Evolutionary conservation across 108 stramenopile species (phyloP), one percentile per base, ranked within the genome.

Genomic region (Stephanodiscus triporus): DNA sequence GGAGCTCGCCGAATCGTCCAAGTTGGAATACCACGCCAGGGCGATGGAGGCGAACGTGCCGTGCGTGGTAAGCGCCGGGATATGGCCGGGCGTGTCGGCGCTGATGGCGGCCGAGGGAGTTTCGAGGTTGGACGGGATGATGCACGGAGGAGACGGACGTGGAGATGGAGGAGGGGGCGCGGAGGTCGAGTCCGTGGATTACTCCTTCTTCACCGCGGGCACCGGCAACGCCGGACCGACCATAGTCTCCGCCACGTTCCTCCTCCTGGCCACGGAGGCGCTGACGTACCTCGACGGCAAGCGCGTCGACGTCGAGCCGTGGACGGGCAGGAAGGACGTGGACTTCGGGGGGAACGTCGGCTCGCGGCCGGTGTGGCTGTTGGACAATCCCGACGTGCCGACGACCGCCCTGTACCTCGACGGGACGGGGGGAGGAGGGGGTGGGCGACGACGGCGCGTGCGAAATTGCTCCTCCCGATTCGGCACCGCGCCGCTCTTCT

Each of bases 211-310:
- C 48, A 95, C 92, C 3, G 92, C 95, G 10, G 95, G 88, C 16
- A 89, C 81, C 2, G 95, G 95, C 16, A 88, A 88, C 57, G 95
- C 95, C 26, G 92, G 95, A 26, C 82, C 91, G 0, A 95, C 94
- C 5, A 79, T 95, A 22, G 77, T 95, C 13, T 83, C 83, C 0
- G 94, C 94, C 2, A 95, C 94, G 0, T 95, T 95, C 79, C 66
- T 95, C 8, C 72, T 95, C 27, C 69, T 95, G 49, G 87, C 89
- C 22, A 87, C 88, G 73, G 68, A 85, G 23, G 91, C 86, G 0
- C 59, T 93, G 30, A 83, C 82, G 4, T 80, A 90, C 61, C 65
- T 73, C 2, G 75, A 78, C 51, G 90, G 92, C 0, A 76, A 73
- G 19, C 34, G 77, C 2, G 51, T 36, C n/a, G 67, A 77, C 37